Conservation (phyloP, 345 rosid species). For the Pugionium cornutum region DNA sequence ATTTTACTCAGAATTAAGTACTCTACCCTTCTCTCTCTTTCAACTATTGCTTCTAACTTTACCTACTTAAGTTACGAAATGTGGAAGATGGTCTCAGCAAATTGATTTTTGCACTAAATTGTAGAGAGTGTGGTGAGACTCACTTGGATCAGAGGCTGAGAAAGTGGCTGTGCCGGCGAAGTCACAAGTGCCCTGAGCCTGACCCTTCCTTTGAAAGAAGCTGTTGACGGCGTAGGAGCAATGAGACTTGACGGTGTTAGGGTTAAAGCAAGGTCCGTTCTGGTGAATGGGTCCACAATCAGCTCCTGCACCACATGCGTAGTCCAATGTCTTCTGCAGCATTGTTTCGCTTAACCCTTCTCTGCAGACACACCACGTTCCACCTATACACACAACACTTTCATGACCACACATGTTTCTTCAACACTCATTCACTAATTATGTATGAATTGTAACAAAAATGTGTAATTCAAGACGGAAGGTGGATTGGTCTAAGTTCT, state of each 20-base stretch:
- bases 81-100: constrained; percentile 19
- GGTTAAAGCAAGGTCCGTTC: constrained; percentile 64
- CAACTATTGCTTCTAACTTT: neutral
- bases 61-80: constrained; percentile 16
- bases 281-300: constrained; percentile 75
- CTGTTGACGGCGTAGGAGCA: constrained; percentile 92
- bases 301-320: constrained; percentile 96
- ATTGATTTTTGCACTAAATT: neutral
- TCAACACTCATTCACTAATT: neutral
- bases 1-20: constrained; percentile 7
- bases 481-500: neutral
- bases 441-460: constrained; percentile 18
- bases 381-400: constrained; percentile 43
- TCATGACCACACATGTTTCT: constrained; percentile 6
- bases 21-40: neutral
- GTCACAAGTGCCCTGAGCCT: constrained; percentile 77
- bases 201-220: constrained; percentile 77
- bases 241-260: constrained; percentile 75
- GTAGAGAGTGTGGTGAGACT: constrained; percentile 3
- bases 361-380: constrained; percentile 88
- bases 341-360: constrained; percentile 49
- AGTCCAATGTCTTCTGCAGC: constrained; percentile 84
- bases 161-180: constrained; percentile 68
- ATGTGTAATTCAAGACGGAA: constrained; percentile 23
- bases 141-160: constrained; percentile 65